Evolutionary conservation across 176 grass and related monocot genomes (phyloP).

Genomic region (Musa beccarii): DNA sequence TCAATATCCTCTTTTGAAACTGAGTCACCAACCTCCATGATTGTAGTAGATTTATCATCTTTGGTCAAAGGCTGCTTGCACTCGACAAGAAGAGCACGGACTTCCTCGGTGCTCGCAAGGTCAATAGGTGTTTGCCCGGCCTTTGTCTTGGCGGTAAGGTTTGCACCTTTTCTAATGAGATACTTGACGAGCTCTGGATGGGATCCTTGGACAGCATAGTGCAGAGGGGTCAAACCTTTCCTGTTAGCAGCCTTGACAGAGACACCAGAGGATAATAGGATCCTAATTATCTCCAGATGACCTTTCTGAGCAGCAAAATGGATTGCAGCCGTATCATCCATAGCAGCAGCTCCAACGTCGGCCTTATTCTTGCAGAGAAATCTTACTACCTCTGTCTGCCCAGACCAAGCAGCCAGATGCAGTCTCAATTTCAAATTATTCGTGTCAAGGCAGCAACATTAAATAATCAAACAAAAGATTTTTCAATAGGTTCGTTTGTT

Average conservation of each 20-base stretch:
- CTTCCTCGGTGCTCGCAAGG: conserved; percentile 66
- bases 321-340: conserved; percentile 77
- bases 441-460: conserved; percentile 26
- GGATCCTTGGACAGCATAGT: conserved; percentile 81
- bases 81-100: conserved; percentile 53
- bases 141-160: conserved; percentile 66
- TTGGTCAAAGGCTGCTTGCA: conserved; percentile 43
- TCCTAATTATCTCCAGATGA: conserved; percentile 55
- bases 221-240: conserved; percentile 69
- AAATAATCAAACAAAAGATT: not conserved
- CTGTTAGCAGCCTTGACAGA: conserved; percentile 80
- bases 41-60: conserved; percentile 24
- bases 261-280: conserved; percentile 51
- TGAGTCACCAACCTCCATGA: conserved; percentile 29
- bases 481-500: not conserved
- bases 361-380: conserved; percentile 94
- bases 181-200: conserved; percentile 76
- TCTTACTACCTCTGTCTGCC: conserved; percentile 71
- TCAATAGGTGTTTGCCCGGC: conserved; percentile 65
- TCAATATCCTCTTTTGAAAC: conserved; percentile 16
- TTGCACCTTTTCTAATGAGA: conserved; percentile 57
- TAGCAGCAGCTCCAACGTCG: conserved; percentile 65
- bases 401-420: conserved; percentile 95
- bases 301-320: conserved; percentile 98
- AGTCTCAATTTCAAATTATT: conserved; percentile 48